A percentile compares a stretch with the other conserved stretches of the same genome.
Evolutionary conservation across 495 filamentous ascomycete genomes (phyloP).

Genomic region (Aspergillus egyptiacus): DNA sequence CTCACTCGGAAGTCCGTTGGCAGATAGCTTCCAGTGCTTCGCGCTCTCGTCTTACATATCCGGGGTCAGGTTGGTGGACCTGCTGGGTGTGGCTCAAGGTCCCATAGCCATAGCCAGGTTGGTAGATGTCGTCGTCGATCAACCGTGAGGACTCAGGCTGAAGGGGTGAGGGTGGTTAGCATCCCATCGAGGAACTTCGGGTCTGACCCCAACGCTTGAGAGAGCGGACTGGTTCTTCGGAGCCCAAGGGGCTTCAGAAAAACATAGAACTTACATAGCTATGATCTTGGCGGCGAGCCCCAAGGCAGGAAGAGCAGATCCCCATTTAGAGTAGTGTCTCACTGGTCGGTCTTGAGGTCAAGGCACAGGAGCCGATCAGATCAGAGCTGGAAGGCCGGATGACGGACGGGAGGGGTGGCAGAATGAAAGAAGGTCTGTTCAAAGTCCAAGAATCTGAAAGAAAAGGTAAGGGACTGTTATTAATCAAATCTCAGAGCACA

Average conservation of each 20-base stretch:
- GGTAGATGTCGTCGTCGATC: conserved; percentile 48
- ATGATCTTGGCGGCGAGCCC: conserved; percentile 37
- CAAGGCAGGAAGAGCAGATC: conserved; percentile 48
- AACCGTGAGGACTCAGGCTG: conserved; percentile 48
- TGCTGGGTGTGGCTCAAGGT: conserved; percentile 37
- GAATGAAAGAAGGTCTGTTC: neutral
- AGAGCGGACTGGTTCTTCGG: no score
- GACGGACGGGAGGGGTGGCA: neutral
- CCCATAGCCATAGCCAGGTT: conserved; percentile 43
- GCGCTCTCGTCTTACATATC: conserved; percentile 44
- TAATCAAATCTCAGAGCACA: neutral
- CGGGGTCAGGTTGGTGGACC: conserved; percentile 42
- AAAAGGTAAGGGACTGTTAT: conserved; percentile 9
- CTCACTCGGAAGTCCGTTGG: conserved; percentile 49
- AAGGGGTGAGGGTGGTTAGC: conserved; percentile 20
- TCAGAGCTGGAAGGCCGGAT: no score
- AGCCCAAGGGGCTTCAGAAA: no score
- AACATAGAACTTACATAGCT: conserved; percentile 36
- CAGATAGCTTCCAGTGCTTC: conserved; percentile 50
- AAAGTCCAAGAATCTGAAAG: neutral
- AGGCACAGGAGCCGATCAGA: conserved; percentile 29
- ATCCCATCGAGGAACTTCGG: neutral
- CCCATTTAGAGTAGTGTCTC: conserved; percentile 36
- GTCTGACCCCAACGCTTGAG: no score
- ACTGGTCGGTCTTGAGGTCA: conserved; percentile 16